Conservation (phyloP, 345 rosid species). For the Heritiera littoralis region DNA sequence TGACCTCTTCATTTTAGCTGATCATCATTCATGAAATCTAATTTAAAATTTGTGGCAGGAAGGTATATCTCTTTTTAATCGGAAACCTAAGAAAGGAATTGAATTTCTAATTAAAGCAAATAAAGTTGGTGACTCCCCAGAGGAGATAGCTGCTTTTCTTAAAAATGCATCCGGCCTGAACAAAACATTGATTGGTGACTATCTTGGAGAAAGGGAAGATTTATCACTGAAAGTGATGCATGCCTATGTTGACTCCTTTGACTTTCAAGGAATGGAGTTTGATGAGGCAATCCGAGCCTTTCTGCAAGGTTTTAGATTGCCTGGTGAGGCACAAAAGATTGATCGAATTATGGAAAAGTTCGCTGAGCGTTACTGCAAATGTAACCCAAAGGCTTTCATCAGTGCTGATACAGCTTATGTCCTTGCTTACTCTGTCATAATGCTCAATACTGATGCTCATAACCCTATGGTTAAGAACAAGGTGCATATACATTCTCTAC, state of each 20-base stretch:
- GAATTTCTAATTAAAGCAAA: conserved; percentile 93
- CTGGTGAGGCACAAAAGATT: conserved; percentile 99
- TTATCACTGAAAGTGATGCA: conserved; percentile 95
- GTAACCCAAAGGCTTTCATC: conserved; percentile 88
- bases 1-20: conserved; percentile 18
- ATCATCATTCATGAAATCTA: conserved; percentile 32
- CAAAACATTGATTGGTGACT: conserved; percentile 93
- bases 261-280: conserved; percentile 84
- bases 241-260: conserved; percentile 94
- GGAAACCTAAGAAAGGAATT: conserved; percentile 96
- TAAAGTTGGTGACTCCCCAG: conserved; percentile 90
- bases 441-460: conserved; percentile 99
- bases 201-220: conserved; percentile 98
- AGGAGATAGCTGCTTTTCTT: conserved; percentile 92
- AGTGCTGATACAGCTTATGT: conserved; percentile 99
- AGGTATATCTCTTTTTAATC: conserved; percentile 98
- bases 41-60: conserved; percentile 81
- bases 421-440: conserved; percentile 94
- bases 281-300: conserved; percentile 93
- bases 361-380: conserved; percentile 94
- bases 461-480: conserved; percentile 97
- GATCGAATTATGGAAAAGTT: conserved; percentile 99
- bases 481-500: conserved; percentile 48
- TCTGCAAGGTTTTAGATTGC: conserved; percentile 89
- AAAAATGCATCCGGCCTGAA: conserved; percentile 86